Evolutionary conservation across 2,329 filamentous ascomycete genomes (phyloP), one percentile per base, ranked within the genome.

Genomic region (Penicillium concentricum): DNA sequence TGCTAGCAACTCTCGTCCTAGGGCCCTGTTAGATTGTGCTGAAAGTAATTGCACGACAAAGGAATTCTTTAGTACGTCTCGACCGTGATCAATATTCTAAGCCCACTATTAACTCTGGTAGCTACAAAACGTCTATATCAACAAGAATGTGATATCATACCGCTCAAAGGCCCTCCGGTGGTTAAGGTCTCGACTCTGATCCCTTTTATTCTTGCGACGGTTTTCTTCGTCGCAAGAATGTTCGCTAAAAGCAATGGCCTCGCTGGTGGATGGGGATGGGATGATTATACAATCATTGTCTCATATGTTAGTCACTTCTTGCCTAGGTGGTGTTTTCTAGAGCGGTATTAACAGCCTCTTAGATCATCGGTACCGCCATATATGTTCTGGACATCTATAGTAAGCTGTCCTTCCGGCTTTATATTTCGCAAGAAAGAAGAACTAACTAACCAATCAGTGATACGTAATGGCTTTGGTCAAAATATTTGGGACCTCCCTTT

Each of bases 401-500:
- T 26, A 26, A 26, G 24, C 24, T 6, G 24, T 5, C 24, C 5
- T 6, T 26, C 24, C 24, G 24, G 5, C 6, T 4, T 26, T 26
- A 6, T 6, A 26, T 3, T 26, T 26, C 5, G 24, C 24, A 26
- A 26, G 24, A 26, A 26, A 3, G 24, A 26, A 26, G 3, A 26
- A 26, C 24, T 30, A 10, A 26, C 24, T 30, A 10, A 10, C 28
- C 2, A 54, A 18, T 2, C 13, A 64, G 62, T 59, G 52, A 48
- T 61, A 26, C 54, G 41, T 7, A 55, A 35, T 43, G 64, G 62
- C n/a, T 64, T 64, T 35, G 64, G 64, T 8, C 48, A 9, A 28
- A 65, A 65, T 22, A 64, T 66, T 20, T 66, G 64, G 64, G 64
- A 66, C 32, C 48, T 64, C 28, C 59, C 60, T 5, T 56, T 59